These are phyloP conservation scores for Pseudocercospora eumusae DNA, from an alignment of 2,329 filamentous ascomycete species.

Conservation along the genomic window DNA sequence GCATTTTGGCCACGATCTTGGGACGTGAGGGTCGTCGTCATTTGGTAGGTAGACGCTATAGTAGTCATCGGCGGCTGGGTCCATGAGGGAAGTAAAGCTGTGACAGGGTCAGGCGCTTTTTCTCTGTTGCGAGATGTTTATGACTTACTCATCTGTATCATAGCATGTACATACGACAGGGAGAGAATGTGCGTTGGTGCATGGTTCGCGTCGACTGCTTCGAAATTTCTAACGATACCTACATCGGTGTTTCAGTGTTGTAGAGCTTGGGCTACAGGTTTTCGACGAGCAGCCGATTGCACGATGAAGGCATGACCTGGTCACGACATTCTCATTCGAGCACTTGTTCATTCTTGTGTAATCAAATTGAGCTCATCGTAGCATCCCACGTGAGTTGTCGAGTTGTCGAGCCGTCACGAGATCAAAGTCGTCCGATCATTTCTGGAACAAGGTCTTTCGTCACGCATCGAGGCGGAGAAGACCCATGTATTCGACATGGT, in stretches of 20 bases:
- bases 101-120: no score
- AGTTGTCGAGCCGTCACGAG: neutral
- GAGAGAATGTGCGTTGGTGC: conserved; percentile 1
- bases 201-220: no score
- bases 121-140: no score
- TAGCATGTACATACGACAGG: conserved; percentile 17
- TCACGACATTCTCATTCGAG: neutral
- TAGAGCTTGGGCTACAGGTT: neutral
- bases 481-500: conserved; percentile 5
- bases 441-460: neutral
- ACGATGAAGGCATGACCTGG: neutral
- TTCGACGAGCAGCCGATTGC: neutral
- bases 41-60: conserved; percentile 67
- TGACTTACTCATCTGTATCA: conserved; percentile 21
- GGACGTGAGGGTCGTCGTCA: conserved; percentile 61
- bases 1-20: conserved; percentile 59
- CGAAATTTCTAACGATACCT: no score
- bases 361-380: no score
- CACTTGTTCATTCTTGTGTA: no score
- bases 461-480: neutral
- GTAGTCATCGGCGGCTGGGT: conserved; percentile 49
- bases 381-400: neutral
- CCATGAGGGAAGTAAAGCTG: conserved; percentile 51
- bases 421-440: neutral
- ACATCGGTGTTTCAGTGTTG: neutral